A percentile compares a stretch with the other conserved stretches of the same genome.
Evolutionary conservation across 2,329 filamentous ascomycete species (phyloP).

Genomic region (Ophiostoma himal-ulmi): DNA sequence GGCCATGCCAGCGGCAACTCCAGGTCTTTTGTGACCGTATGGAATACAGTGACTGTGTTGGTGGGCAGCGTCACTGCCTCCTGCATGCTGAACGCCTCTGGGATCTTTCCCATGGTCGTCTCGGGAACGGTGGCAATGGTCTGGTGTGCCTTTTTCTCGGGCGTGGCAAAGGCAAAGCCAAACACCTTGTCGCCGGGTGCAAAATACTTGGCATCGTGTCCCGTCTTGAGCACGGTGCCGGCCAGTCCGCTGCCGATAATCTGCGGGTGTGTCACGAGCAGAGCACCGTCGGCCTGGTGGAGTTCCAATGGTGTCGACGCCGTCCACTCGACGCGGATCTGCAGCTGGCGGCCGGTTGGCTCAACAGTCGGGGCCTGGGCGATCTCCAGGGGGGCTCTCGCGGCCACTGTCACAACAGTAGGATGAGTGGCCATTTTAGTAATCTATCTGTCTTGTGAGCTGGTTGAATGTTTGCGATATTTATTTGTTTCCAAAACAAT

Average conservation of each 20-base stretch:
- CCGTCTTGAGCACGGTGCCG: conserved; percentile 33
- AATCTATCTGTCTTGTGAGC: too few relatives aligned
- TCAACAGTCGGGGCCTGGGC: conserved; percentile 28
- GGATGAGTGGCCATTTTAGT: background rate
- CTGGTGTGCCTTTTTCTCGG: conserved; percentile 16
- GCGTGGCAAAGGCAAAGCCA: conserved; percentile 13
- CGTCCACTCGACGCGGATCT: conserved; percentile 52
- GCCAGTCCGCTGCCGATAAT: conserved; percentile 47
- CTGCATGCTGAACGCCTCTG: background rate
- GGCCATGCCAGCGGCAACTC: background rate
- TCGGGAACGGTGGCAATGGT: conserved; percentile 16
- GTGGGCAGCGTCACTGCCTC: background rate
- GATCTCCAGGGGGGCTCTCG: background rate
- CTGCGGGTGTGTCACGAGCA: conserved; percentile 46
- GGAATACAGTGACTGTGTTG: background rate
- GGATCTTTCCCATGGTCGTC: conserved; percentile 12
- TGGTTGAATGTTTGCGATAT: background rate
- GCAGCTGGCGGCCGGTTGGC: conserved; percentile 44
- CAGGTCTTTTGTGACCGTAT: background rate
- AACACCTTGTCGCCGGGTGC: conserved; percentile 14
- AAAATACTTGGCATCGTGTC: conserved; percentile 6
- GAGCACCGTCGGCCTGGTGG: conserved; percentile 55
- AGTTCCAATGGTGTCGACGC: conserved; percentile 57
- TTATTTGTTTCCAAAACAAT: too few relatives aligned
- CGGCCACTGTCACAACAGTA: background rate